Percentiles rank a stretch among this genome's conserved stretches.
Conservation (phyloP, 495 filamentous ascomycete species). For the Aspergillus asperescens region DNA sequence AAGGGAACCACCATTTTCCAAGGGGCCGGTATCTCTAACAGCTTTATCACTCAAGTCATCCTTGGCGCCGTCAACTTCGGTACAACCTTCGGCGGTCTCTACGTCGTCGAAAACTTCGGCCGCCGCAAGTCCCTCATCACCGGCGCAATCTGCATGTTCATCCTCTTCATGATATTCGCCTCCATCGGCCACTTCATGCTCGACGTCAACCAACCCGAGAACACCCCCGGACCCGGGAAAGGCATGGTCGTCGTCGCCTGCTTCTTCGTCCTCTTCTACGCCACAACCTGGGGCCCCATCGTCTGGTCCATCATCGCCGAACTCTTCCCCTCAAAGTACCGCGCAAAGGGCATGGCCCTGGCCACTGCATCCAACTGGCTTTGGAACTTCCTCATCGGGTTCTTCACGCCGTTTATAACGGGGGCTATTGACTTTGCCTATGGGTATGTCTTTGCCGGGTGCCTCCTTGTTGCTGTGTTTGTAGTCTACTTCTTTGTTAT, state of each 20-base stretch:
- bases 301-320: slow-evolving; percentile 77
- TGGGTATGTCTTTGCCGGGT: slow-evolving; percentile 74
- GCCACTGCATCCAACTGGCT: slow-evolving; percentile 80
- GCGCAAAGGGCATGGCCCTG: slow-evolving; percentile 67
- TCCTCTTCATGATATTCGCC: slow-evolving; percentile 67
- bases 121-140: slow-evolving; percentile 62
- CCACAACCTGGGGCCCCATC: slow-evolving; percentile 76
- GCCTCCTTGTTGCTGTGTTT: slow-evolving; percentile 54
- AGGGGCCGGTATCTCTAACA: slow-evolving; percentile 62
- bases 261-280: slow-evolving; percentile 50
- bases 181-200: slow-evolving; percentile 62
- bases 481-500: slow-evolving; percentile 70
- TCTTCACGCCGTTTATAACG: slow-evolving; percentile 74
- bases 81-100: slow-evolving; percentile 66
- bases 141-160: slow-evolving; percentile 63
- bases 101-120: slow-evolving; percentile 64
- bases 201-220: slow-evolving; percentile 47
- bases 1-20: slow-evolving; percentile 68
- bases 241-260: slow-evolving; percentile 72
- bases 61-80: slow-evolving; percentile 68
- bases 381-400: slow-evolving; percentile 80
- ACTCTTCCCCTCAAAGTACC: slow-evolving; percentile 70
- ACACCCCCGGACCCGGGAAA: slow-evolving; percentile 58
- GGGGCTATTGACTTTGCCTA: slow-evolving; percentile 63
- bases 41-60: slow-evolving; percentile 68